Evolutionary conservation across 2,329 filamentous ascomycete species (phyloP).

Genomic region (Grosmannia clavigera): DNA sequence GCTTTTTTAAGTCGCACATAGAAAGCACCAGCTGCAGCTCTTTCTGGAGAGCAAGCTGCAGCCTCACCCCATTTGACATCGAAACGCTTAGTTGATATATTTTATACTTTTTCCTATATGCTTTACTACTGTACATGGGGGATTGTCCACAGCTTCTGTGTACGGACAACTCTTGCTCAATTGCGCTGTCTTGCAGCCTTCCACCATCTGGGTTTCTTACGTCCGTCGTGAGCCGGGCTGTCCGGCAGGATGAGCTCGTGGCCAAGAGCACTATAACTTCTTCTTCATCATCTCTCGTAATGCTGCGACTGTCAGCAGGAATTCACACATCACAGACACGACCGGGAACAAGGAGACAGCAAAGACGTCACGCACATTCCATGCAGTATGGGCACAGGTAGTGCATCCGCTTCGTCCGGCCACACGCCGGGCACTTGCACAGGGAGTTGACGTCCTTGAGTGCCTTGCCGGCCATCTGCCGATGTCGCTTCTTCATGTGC

Average conservation of each 20-base stretch:
- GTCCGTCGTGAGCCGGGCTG: neutral
- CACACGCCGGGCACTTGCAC: conserved; percentile 83
- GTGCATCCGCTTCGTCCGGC: conserved; percentile 77
- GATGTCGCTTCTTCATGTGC: conserved; percentile 84
- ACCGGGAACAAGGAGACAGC: neutral
- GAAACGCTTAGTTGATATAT: neutral
- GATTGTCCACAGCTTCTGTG: neutral
- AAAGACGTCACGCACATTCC: conserved; percentile 3
- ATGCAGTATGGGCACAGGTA: conserved; percentile 71
- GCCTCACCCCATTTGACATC: neutral
- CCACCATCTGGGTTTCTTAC: neutral
- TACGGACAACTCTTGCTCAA: neutral
- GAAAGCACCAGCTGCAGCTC: too few relatives aligned
- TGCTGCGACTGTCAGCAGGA: conserved; percentile 21
- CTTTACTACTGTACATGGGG: neutral
- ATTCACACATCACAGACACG: neutral
- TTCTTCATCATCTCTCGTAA: conserved; percentile 27
- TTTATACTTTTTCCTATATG: neutral
- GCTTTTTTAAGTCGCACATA: too few relatives aligned
- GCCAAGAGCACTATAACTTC: neutral
- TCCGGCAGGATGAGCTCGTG: neutral
- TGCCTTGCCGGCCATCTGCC: conserved; percentile 92
- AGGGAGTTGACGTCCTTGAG: conserved; percentile 80
- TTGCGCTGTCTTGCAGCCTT: neutral
- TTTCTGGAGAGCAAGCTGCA: neutral